Conservation (phyloP, 331 rosid species). For the Quercus tomentella region DNA sequence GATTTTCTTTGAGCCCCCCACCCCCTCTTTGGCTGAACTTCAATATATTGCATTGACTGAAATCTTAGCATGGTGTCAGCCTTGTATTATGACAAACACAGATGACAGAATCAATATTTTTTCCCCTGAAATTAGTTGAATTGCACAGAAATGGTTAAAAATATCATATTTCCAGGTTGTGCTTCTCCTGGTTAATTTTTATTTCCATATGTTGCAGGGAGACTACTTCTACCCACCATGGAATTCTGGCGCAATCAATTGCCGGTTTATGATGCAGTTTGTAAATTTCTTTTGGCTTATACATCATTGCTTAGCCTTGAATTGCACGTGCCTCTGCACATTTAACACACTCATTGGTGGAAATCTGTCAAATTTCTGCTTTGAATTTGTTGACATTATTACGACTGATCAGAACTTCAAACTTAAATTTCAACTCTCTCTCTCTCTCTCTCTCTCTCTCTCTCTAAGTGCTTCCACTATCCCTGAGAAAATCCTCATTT, state of each 20-base stretch:
- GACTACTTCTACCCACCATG: constrained; percentile 56
- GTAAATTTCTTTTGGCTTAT: constrained; percentile 10
- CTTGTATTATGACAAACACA: neutral
- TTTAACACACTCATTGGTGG: neutral
- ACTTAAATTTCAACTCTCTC: neutral
- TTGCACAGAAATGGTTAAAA: neutral
- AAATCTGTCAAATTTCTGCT: neutral
- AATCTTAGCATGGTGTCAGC: neutral
- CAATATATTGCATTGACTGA: neutral
- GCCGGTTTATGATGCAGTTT: constrained; percentile 61
- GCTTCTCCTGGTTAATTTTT: neutral
- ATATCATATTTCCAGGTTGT: neutral
- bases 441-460: neutral
- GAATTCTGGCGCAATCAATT: constrained; percentile 88
- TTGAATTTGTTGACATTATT: neutral
- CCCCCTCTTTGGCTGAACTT: neutral
- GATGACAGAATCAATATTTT: neutral
- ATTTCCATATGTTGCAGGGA: constrained; percentile 47
- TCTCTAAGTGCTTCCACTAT: neutral
- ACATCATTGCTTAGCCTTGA: neutral
- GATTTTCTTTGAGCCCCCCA: too few relatives aligned
- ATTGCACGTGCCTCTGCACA: neutral
- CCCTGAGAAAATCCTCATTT: too few relatives aligned
- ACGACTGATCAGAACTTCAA: neutral
- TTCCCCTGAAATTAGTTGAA: neutral